phyloP scores from a whole-genome alignment of 78 protist genomes.

The Cyanophora paradoxa region DNA sequence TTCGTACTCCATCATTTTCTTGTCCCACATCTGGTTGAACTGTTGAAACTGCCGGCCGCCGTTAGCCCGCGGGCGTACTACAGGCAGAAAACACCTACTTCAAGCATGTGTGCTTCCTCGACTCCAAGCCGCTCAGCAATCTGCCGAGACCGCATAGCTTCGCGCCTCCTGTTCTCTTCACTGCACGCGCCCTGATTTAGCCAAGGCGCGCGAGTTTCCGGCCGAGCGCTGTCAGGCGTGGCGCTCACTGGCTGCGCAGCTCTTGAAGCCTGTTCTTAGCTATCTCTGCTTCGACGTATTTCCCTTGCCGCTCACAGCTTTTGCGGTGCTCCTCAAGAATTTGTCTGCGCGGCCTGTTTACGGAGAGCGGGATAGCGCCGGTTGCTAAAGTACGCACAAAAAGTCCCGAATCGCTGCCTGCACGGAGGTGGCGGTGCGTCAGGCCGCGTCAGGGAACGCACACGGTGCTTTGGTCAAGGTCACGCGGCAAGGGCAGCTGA shows the following conservation, averaged over 20 bases:
- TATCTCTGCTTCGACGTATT: constrained; percentile 36
- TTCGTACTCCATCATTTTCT: constrained; percentile 25
- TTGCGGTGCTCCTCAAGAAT: constrained; percentile 27
- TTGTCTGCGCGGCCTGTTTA: no score
- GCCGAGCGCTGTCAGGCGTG: not conserved
- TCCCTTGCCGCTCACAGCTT: constrained; percentile 16
- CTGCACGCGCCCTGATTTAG: not conserved
- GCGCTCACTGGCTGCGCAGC: constrained; percentile 16
- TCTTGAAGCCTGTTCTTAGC: constrained; percentile 29
- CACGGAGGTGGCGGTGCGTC: no score
- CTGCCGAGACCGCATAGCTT: constrained; percentile 23
- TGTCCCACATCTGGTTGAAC: constrained; percentile 34
- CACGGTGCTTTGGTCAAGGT: no score
- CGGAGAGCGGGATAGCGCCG: no score
- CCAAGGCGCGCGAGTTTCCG: not conserved
- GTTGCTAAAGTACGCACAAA: no score
- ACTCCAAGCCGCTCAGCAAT: constrained; percentile 27
- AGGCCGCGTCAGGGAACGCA: no score
- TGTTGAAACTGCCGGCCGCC: constrained; percentile 33
- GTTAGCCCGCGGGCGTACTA: no score
- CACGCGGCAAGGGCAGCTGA: no score
- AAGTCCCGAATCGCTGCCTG: no score
- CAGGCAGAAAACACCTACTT: no score
- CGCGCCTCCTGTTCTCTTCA: constrained; percentile 2
- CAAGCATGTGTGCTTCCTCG: constrained; percentile 39